Percentiles rank a stretch among this genome's conserved stretches.
Conservation (phyloP, 2,329 filamentous ascomycete species). For the Peltaster fructicola region DNA sequence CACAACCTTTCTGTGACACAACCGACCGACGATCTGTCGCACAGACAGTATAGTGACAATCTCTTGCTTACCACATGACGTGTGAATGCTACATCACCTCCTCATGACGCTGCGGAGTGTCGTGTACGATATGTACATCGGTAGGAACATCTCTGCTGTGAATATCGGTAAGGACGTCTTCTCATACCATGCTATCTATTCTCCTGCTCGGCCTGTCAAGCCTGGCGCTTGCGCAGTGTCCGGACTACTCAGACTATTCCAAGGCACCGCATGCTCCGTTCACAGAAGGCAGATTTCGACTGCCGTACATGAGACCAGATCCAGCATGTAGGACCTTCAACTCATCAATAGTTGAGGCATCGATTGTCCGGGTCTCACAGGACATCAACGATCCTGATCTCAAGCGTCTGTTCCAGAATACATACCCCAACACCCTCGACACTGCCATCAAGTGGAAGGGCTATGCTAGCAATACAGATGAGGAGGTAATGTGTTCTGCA, state of each 20-base stretch:
- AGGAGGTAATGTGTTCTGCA: too few species aligned
- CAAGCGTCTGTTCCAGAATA: slow-evolving; percentile 51
- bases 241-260: slow-evolving; percentile 28
- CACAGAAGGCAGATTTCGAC: slow-evolving; percentile 26
- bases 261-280: slow-evolving; percentile 24
- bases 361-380: slow-evolving; percentile 14
- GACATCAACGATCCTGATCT: slow-evolving; percentile 39
- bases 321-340: slow-evolving; percentile 30
- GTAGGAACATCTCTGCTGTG: too few species aligned
- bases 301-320: slow-evolving; percentile 28
- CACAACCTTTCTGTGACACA: too few species aligned
- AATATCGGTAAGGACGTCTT: too few species aligned
- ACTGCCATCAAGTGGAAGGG: slow-evolving; percentile 56
- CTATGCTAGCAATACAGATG: slow-evolving; percentile 35
- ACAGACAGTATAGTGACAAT: too few species aligned
- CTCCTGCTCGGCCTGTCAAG: too few species aligned
- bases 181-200: too few species aligned
- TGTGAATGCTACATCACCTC: too few species aligned
- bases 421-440: slow-evolving; percentile 59
- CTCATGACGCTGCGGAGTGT: too few species aligned
- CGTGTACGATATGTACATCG: too few species aligned
- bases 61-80: too few species aligned
- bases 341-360: slow-evolving; percentile 25
- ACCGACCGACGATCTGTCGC: too few species aligned
- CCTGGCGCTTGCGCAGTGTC: slow-evolving; percentile 14